Evolutionary conservation across 768 basidiomycete genomes (phyloP), one percentile per base, ranked within the genome.

Genomic region (Rubroboletus pulcherrimus): DNA sequence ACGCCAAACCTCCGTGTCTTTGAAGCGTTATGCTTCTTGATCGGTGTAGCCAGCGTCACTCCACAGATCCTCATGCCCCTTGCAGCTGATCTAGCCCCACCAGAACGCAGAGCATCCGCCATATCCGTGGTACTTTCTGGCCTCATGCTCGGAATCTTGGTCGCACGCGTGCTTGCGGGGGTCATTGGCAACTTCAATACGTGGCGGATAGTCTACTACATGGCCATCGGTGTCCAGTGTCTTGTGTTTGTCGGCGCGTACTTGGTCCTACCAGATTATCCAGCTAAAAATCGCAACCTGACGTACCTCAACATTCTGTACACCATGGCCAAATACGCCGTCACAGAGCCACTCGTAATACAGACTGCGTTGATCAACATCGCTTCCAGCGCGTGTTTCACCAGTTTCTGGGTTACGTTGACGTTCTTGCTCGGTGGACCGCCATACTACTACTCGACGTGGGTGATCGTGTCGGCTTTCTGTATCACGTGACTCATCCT

Each of bases 31-130:
- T 83, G 81, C 14, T 94, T 86, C 73, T 71, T 93, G 34, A 77
- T 89, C 30, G 91, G 92, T 3, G 72, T 82, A 12, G 73, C 80
- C 26, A 85, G 83, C n/a, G 89, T 91, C 45, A 82, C 83, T 0
- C 85, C 88, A 0, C 87, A 90, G 69, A 83, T 94, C 55, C 72
- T 84, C 56, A 82, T 96, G 54, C 82, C 92, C 0, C 63, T 83
- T 44, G 89, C 90, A 0, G 93, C 84, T 2, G 93, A 96, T 70
- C 80, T 95, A 29, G 91, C 91, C 0, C 84, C 88, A 0, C 82
- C 86, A 1, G 78, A 85, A 46, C 79, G 81, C 21, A 82, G 91
- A 29, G 92, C 87, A 0, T 77, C 84, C 6, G 87, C 91, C 0
- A 77, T 96, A 41, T 84, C 89, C 1, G 84, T 93, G 53, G 86